Evolutionary conservation across 2,329 filamentous ascomycete genomes (phyloP).

Genomic region (Arachnopeziza araneosa): DNA sequence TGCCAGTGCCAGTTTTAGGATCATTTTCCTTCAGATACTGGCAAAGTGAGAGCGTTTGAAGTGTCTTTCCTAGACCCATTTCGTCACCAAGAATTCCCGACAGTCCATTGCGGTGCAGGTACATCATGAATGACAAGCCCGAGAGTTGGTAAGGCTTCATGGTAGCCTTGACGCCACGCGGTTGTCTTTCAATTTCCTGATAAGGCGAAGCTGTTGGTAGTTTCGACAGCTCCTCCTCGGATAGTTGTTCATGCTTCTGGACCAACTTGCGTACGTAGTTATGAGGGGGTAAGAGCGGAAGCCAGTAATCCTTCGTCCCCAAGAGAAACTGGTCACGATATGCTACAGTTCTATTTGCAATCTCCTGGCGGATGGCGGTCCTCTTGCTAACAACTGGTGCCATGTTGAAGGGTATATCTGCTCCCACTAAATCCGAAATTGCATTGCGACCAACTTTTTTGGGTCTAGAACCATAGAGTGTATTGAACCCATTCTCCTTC

Average conservation of each 20-base stretch:
- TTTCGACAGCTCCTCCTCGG: conserved; percentile 17
- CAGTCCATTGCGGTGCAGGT: conserved; percentile 83
- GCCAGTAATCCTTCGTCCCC: conserved; percentile 30
- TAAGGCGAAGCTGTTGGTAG: conserved; percentile 24
- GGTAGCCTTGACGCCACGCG: conserved; percentile 37
- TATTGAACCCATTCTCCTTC: conserved; percentile 15
- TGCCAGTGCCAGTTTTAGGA: conserved; percentile 69
- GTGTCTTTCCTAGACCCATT: conserved; percentile 97
- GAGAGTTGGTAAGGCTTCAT: conserved; percentile 78
- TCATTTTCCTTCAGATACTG: conserved; percentile 88
- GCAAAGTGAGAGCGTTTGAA: conserved; percentile 91
- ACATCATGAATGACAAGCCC: conserved; percentile 94
- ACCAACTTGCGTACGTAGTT: conserved; percentile 32
- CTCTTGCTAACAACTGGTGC: conserved; percentile 24
- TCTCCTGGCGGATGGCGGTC: conserved; percentile 26
- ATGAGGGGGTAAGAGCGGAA: conserved; percentile 29
- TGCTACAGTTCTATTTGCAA: conserved; percentile 24
- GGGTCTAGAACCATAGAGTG: background rate
- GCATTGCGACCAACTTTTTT: conserved; percentile 8
- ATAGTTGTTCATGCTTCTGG: conserved; percentile 22
- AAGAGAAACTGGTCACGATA: conserved; percentile 30
- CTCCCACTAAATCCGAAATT: conserved; percentile 11
- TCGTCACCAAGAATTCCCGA: conserved; percentile 97
- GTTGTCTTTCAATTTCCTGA: conserved; percentile 25
- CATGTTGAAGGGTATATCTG: conserved; percentile 9